A percentile compares a stretch with the other conserved stretches of the same genome.
Evolutionary conservation across 1,139 yeast species (phyloP).

Genomic region (Lodderomyces jiufengensis): DNA sequence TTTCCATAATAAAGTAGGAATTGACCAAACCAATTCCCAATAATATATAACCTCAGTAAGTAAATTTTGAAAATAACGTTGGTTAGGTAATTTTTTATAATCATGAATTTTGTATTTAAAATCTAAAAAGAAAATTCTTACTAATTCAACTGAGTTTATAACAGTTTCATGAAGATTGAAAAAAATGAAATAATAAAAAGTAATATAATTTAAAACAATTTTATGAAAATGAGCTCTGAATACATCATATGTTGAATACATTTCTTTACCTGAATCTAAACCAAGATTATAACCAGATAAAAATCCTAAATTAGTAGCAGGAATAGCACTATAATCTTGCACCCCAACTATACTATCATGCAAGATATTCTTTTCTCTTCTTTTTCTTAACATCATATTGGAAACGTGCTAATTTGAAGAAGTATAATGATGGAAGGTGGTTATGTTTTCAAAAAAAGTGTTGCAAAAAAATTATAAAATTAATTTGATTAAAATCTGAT

Average conservation of each 20-base stretch:
- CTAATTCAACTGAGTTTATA: constrained; percentile 9
- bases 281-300: constrained; percentile 9
- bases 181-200: constrained; percentile 11
- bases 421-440: neutral
- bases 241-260: constrained; percentile 18
- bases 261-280: constrained; percentile 12
- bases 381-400: too few species aligned
- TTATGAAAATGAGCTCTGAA: constrained; percentile 20
- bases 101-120: constrained; percentile 6
- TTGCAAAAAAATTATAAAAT: neutral
- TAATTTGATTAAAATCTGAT: too few species aligned
- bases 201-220: constrained; percentile 13
- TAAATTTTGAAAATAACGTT: constrained; percentile 3
- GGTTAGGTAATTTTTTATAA: constrained; percentile 3
- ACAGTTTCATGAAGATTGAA: constrained; percentile 3
- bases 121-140: constrained; percentile 13
- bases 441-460: neutral
- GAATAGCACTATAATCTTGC: constrained; percentile 12
- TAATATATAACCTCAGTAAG: constrained; percentile 6
- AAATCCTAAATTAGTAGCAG: constrained; percentile 13
- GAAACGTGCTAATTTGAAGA: too few species aligned
- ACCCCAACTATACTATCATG: constrained; percentile 2
- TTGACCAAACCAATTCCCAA: constrained; percentile 6
- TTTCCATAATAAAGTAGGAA: constrained; percentile 10
- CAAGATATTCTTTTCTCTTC: neutral